A percentile compares a stretch with the other conserved stretches of the same genome.
phyloP scores from a whole-genome alignment of 305 asterid genomes.

The Solanum hybrid region DNA sequence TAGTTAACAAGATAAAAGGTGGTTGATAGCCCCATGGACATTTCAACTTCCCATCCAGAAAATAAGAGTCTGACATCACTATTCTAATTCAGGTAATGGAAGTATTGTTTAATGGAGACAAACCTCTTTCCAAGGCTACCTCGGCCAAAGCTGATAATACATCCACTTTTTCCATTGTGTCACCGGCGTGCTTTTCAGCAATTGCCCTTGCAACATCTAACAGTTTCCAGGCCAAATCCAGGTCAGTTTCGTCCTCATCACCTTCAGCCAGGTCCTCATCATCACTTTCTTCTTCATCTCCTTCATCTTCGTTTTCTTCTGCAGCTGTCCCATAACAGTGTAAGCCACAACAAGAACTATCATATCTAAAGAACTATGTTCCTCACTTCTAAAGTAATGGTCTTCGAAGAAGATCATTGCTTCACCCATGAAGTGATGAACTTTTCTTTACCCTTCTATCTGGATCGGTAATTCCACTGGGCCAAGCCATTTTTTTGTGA shows the following conservation, averaged over 20 bases:
- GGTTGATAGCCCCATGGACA: not conserved
- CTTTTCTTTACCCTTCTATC: not conserved
- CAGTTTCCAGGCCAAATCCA: constrained; percentile 97
- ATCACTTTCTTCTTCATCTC: constrained; percentile 46
- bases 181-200: constrained; percentile 62
- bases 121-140: constrained; percentile 94
- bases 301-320: constrained; percentile 23
- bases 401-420: not conserved
- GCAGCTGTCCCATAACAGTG: not conserved
- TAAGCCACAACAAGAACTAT: not conserved
- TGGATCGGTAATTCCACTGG: not conserved
- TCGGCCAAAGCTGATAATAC: constrained; percentile 85
- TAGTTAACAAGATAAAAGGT: not conserved
- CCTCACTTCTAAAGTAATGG: not conserved
- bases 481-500: not conserved
- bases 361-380: not conserved
- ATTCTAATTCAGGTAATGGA: not conserved
- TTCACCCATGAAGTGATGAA: not conserved
- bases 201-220: constrained; percentile 88
- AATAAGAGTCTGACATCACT: not conserved
- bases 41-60: not conserved
- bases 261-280: constrained; percentile 62
- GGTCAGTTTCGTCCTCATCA: constrained; percentile 91
- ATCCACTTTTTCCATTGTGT: constrained; percentile 82
- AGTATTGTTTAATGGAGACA: constrained; percentile 4